Evolutionary conservation across 768 basidiomycete species (phyloP).

Genomic region (Chalciporus chontae): DNA sequence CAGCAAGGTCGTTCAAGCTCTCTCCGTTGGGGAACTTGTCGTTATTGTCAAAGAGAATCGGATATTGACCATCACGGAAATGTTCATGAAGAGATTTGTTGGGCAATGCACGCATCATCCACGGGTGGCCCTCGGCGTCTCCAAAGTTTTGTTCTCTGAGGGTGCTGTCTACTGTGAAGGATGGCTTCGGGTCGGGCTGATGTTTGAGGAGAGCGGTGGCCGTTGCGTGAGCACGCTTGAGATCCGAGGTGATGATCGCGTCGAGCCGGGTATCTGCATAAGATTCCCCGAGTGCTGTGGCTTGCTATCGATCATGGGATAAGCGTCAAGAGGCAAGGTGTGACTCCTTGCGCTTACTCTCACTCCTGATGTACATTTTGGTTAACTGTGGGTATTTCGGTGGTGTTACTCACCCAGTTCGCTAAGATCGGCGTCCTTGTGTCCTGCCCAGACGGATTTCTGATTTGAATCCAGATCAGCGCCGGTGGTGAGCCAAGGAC

Average conservation of each 20-base stretch:
- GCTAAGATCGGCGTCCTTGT: slow-evolving; percentile 68
- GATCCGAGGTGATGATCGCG: slow-evolving; percentile 62
- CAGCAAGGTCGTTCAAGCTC: slow-evolving; percentile 57
- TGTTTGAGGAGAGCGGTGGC: slow-evolving; percentile 52
- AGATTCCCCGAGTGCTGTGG: slow-evolving; percentile 54
- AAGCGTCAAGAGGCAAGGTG: neutral
- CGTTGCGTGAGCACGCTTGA: slow-evolving; percentile 61
- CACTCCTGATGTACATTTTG: slow-evolving; percentile 42
- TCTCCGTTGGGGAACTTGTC: slow-evolving; percentile 72
- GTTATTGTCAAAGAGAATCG: slow-evolving; percentile 40
- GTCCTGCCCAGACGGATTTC: slow-evolving; percentile 68
- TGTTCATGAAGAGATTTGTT: slow-evolving; percentile 41
- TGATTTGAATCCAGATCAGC: slow-evolving; percentile 15
- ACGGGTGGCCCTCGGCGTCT: slow-evolving; percentile 61
- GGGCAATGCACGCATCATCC: slow-evolving; percentile 28
- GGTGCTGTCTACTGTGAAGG: slow-evolving; percentile 45
- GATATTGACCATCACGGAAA: slow-evolving; percentile 51
- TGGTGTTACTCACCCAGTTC: slow-evolving; percentile 56
- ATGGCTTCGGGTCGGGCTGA: slow-evolving; percentile 45
- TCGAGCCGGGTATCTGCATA: slow-evolving; percentile 47
- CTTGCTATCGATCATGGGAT: slow-evolving; percentile 45
- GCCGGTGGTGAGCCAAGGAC: too few species aligned
- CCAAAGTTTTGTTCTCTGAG: slow-evolving; percentile 73
- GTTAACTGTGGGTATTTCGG: neutral
- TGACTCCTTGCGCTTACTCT: slow-evolving; percentile 34